Base-by-base conservation (phyloP, 768 basidiomycete genomes). In the Kockovaella imperatae region DNA sequence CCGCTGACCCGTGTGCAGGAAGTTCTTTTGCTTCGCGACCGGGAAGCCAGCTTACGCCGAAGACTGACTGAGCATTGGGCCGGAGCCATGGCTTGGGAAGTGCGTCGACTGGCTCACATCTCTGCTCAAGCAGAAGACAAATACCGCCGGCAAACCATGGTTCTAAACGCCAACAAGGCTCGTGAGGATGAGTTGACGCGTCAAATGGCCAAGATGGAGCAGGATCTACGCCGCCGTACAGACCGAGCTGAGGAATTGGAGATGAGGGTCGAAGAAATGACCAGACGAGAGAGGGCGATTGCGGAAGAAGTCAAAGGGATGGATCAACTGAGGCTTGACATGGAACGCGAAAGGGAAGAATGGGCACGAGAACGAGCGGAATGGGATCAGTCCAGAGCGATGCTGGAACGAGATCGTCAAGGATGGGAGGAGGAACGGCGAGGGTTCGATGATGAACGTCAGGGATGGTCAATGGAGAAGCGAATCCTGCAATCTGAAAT, bases 61-160 rank as follows among this genome's bases (percentile, higher is more conserved):
- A 52, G 52, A 35, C 48, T 73, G 40, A 71, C 67, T 59, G 72
- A 73, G 41, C 72, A 73, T 40, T 71, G 69, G 62, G 66, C 70
- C 1, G 64, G 69, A 8, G 62, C 62, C 11, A 64, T 73, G 58
- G 67, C 70, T 3, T 71, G 72, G 70, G 72, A 73, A 52, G 62
- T 71, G 5, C 56, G 65, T 14, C 55, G 71, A 18, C 47, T 72
- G 4, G 66, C 67, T 43, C 54, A 51, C 30, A 48, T 49, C 11
- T 52, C 58, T 2, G 38, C 55, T 2, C 60, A 69, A 30, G 49
- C 59, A 11, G 58, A 60, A 49, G 52, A 50, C 4, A 18, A 54
- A 43, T 54, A 43, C 25, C 45, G 60, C 10, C 55, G 53, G 30
- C 64, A 64, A 43, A 46, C 56, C 23, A 28, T 36, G 20, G 48